Base-by-base conservation (phyloP, 441 rosid genomes). In the Euphorbia schlechtendalii region DNA sequence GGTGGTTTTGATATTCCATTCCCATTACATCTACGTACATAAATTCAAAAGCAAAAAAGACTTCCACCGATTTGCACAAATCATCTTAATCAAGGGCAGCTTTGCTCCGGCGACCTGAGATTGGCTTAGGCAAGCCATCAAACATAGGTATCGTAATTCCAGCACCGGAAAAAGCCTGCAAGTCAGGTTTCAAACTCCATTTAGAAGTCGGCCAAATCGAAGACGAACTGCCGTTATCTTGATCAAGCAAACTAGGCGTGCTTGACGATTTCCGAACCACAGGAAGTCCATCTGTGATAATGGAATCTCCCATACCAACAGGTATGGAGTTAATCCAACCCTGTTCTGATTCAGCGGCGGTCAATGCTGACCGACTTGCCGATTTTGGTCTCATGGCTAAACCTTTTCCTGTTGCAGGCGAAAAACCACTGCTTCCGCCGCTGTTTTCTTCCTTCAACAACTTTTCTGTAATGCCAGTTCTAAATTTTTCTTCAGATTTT, bases 121-220 rank as follows among this genome's bases (percentile, higher is more conserved):
- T 78, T 49, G 96, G 88, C 78, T 78, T 82, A 2, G 89, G 93
- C 41, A 89, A 70, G 43, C 96, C 91, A 32, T 85, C 88, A 67
- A 89, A 86, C 34, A 86, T 77, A n/a, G 96, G 86, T 59, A 78
- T 78, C 0, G 80, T 45, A 11, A 88, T 79, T 62, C 88, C 84
- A 45, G 76, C 87, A 2, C 73, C 75, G 27, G 97, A 78, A 13
- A 90, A 76, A 64, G 78, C 82, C 56, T 78, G 85, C 70, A 86
- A 69, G 34, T 89, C 93, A 10, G 86, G 66, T 67, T 80, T 89
- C 80, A 85, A 65, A 63, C 77, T 82, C 96, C 96, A 85, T 48
- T 68, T 85, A 0, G 84, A 66, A 24, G 89, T 75, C 74, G 85
- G 69, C 85, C 87, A 82, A 30, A 77, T 49, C 32, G 83, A 84